These are phyloP conservation scores for Scortechinia acanthostroma DNA, from an alignment of 2,329 filamentous ascomycete genomes.

Conservation along the genomic window DNA sequence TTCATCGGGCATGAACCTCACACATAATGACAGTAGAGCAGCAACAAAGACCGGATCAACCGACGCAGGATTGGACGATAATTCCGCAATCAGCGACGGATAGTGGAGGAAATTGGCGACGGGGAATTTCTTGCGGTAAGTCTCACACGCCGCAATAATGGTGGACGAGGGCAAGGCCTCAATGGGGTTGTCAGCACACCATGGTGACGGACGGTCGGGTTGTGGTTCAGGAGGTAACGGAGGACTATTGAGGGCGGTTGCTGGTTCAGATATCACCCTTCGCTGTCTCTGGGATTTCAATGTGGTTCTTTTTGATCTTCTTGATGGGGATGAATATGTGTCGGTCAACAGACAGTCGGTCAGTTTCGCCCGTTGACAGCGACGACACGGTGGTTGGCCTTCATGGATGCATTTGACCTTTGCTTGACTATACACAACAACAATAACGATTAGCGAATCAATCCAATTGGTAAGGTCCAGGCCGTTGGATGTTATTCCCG, in stretches of 20 bases:
- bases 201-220: no score
- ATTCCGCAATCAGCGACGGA: conserved; percentile 20
- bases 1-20: conserved; percentile 16
- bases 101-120: conserved; percentile 24
- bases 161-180: conserved; percentile 12
- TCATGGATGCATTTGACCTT: conserved; percentile 25
- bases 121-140: conserved; percentile 23
- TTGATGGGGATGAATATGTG: conserved; percentile 10
- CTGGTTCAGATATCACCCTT: not conserved
- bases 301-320: not conserved
- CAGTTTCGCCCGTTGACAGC: conserved; percentile 15
- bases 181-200: not conserved
- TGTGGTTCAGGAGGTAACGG: no score
- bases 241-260: no score
- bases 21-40: conserved; percentile 20
- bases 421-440: conserved; percentile 13
- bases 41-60: conserved; percentile 22
- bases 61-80: conserved; percentile 15
- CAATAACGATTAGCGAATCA: not conserved
- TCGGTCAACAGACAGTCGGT: conserved; percentile 17
- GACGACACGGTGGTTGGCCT: conserved; percentile 19
- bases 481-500: no score
- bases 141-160: conserved; percentile 20
- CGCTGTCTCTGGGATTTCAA: not conserved
- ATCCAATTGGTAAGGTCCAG: not conserved